Evolutionary conservation across 208 protist species (phyloP), one percentile per base, ranked within the genome.

Genomic region (Endotrypanum monterogeii): DNA sequence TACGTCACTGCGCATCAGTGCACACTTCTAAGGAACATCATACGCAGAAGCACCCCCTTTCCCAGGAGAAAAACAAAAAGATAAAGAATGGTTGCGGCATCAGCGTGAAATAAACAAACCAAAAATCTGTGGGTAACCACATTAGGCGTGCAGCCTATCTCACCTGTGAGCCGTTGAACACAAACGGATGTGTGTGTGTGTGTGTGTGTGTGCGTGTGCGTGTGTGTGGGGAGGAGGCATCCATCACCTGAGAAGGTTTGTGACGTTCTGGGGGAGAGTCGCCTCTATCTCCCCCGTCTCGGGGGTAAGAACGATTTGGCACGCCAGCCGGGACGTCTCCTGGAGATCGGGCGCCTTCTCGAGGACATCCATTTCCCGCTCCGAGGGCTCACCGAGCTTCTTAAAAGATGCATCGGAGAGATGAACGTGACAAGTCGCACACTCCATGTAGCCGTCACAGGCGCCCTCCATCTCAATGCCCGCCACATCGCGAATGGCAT

Each of bases 341-440:
- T 80, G 80, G 28, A 94, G 71, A n/a, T 84, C 77, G 6, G 83
- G 78, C 2, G 93, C 85, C 32, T 92, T 80, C 73, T 97, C 93
- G 7, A 97, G 74, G 66, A 94, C 85, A 62, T 97, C 93, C 80
- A 83, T 61, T 69, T 97, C 93, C 23, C 97, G 90, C 57, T 99
- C 98, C 0, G 89, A 72, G 5, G 73, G 69, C 68, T 85, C 73
- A 6, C 67, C 71, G 9, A 98, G 67, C 56, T 92, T 94, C 67
- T 96, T 84, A 71, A 89, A 98, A 67, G 74, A 80, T 58, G 86
- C 82, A 62, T 83, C 67, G 48, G 96, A 83, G 37, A 99, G 61
- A 66, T 98, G 91, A 14, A 98, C 94, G 68, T 99, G 97, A 78
- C 98, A 99, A 7, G 98, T 99, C 46, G 88, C 95, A 76, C 98